phyloP scores from a whole-genome alignment of 2,329 filamentous ascomycete genomes.

The Trichoderma semiorbis region DNA sequence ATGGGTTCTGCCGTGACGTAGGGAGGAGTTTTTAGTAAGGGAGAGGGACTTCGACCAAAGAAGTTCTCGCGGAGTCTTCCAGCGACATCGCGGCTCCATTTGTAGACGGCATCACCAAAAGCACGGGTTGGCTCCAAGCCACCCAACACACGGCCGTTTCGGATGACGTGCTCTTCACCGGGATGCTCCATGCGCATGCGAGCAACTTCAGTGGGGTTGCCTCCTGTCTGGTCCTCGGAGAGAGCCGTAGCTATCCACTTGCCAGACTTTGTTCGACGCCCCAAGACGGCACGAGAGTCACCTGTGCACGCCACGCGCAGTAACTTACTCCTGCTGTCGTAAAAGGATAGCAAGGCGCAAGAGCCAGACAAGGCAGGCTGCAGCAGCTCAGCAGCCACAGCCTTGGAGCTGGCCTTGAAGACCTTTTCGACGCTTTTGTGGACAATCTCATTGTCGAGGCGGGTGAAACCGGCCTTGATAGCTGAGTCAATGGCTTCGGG shows the following conservation, averaged over 20 bases:
- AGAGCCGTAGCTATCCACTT: slow-evolving; percentile 56
- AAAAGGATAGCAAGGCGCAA: slow-evolving; percentile 93
- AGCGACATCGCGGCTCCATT: slow-evolving; percentile 86
- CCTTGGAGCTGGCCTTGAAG: slow-evolving; percentile 81
- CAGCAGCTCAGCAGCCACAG: slow-evolving; percentile 85
- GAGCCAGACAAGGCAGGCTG: slow-evolving; percentile 95
- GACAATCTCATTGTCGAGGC: slow-evolving; percentile 90
- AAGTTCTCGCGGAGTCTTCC: slow-evolving; percentile 79
- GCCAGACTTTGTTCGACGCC: slow-evolving; percentile 14
- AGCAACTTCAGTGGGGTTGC: slow-evolving; percentile 77
- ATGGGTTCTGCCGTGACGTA: slow-evolving; percentile 97
- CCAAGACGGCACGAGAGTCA: slow-evolving; percentile 90
- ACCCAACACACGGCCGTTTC: slow-evolving; percentile 86
- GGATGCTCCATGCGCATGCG: slow-evolving; percentile 84
- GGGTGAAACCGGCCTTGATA: slow-evolving; percentile 87
- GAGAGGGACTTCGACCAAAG: slow-evolving; percentile 77
- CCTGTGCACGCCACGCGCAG: slow-evolving; percentile 94
- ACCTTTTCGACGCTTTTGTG: slow-evolving; percentile 91
- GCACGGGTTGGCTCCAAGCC: slow-evolving; percentile 89
- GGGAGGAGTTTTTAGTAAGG: slow-evolving; percentile 81
- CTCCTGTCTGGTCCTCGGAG: slow-evolving; percentile 91
- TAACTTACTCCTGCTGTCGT: slow-evolving; percentile 81
- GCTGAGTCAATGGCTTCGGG: slow-evolving; percentile 81
- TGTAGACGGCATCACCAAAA: slow-evolving; percentile 95
- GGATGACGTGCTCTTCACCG: slow-evolving; percentile 80